These are phyloP conservation scores for Chrysopogon serrulatus DNA, from an alignment of 176 grass and related monocot species.

Conservation along the genomic window DNA sequence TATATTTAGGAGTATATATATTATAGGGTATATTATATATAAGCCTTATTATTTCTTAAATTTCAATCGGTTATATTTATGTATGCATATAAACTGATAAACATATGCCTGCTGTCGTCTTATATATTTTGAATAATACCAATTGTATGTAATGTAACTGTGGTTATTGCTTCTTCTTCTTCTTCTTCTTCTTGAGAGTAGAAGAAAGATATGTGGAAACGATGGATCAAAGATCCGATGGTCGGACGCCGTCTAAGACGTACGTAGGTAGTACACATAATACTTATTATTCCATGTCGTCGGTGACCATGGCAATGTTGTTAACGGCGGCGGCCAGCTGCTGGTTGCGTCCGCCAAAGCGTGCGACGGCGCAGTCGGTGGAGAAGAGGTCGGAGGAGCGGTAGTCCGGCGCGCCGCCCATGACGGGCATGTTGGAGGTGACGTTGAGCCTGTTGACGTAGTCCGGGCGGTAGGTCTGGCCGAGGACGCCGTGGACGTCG, in stretches of 20 bases:
- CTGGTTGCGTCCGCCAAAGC: neutral
- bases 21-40: no score
- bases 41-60: no score
- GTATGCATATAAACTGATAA: no score
- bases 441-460: conserved; percentile 55
- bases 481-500: conserved; percentile 56
- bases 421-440: conserved; percentile 42
- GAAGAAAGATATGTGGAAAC: neutral
- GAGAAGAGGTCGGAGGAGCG: conserved; percentile 48
- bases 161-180: neutral
- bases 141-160: no score
- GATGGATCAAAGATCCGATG: neutral
- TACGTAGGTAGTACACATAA: no score
- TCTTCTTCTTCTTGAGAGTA: neutral
- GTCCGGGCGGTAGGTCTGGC: conserved; percentile 50
- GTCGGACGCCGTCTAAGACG: neutral
- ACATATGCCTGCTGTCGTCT: no score
- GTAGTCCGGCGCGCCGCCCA: conserved; percentile 30
- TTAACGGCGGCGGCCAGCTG: no score
- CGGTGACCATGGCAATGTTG: neutral
- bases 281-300: neutral
- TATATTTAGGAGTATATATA: no score
- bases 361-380: conserved; percentile 41
- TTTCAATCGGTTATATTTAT: no score
- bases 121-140: no score